Base-by-base conservation (phyloP, 2,329 filamentous ascomycete genomes). In the Fusarium multiceps region DNA sequence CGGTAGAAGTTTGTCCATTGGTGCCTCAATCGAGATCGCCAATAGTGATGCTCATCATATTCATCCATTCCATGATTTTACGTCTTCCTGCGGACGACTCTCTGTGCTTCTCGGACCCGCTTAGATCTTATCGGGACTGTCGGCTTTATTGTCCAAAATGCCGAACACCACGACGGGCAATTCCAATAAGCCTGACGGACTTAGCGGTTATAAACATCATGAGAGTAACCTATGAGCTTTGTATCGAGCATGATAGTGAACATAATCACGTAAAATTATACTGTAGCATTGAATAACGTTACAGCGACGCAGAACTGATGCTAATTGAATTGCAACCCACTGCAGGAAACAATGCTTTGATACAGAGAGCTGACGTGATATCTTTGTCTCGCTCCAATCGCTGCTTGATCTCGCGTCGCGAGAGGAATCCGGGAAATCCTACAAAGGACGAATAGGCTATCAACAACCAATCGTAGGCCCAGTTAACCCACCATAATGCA, bases 201-300 rank as follows among this genome's bases (percentile, higher is more conserved):
- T 37, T 37, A 7, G 18, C 34, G 10, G 34, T 6, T 37, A n/a
- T n/a, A 37, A 37, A 7, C 6, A 12, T 12, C 10, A 37, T n/a
- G 34, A 37, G 6, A n/a, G 3, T 11, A 37, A 4, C 3, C 3
- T 11, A 7, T 4, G 10, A n/a, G 10, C n/a, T 12, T n/a, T 37
- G 18, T 4, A 37, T 7, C 6, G 3, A 6, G 12, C 5, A 37
- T 4, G 2, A 37, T 37, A 37, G 34, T 37, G 2, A n/a, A n/a
- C 0, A n/a, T 0, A 12, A n/a, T 37, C 18, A 37, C 18, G 3
- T 37, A n/a, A 37, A 4, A 11, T 2, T 6, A n/a, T 11, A 6
- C 9, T n/a, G 10, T 6, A 2, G 9, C 5, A 10, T 37, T 37
- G 10, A 37, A 37, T 37, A 37, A 37, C 18, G 18, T 37, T 37